A percentile compares a stretch with the other conserved stretches of the same genome.
phyloP scores from a whole-genome alignment of 768 basidiomycete genomes.

The Termitomyces sp. region DNA sequence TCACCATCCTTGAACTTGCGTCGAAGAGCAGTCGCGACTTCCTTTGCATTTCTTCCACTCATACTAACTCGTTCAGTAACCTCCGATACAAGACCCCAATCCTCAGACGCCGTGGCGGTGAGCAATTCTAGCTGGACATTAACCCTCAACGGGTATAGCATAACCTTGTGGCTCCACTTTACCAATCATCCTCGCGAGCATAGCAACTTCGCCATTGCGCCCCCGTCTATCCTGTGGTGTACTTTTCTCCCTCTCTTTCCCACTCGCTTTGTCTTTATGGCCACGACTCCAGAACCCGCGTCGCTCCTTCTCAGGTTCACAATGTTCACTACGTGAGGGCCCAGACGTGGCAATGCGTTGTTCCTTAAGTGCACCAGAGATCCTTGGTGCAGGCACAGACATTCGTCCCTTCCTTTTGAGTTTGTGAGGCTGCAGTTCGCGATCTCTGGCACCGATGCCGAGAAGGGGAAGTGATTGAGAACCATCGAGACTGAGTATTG shows the following conservation, averaged over 20 bases:
- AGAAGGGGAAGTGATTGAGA: slow-evolving; percentile 46
- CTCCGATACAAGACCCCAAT: slow-evolving; percentile 78
- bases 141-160: slow-evolving; percentile 16
- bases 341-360: slow-evolving; percentile 11
- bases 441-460: slow-evolving; percentile 25
- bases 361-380: slow-evolving; percentile 47
- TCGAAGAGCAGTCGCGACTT: slow-evolving; percentile 76
- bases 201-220: slow-evolving; percentile 9
- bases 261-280: slow-evolving; percentile 30
- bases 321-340: slow-evolving; percentile 28
- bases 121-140: slow-evolving; percentile 62
- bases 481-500: slow-evolving; percentile 29
- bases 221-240: not conserved
- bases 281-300: slow-evolving; percentile 50
- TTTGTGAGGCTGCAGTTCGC: slow-evolving; percentile 17
- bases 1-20: slow-evolving; percentile 88
- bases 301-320: slow-evolving; percentile 37
- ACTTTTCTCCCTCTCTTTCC: slow-evolving; percentile 11
- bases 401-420: slow-evolving; percentile 21
- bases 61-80: slow-evolving; percentile 82
- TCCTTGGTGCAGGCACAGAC: slow-evolving; percentile 41
- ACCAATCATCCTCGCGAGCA: slow-evolving; percentile 17
- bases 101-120: slow-evolving; percentile 75
- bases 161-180: not conserved
- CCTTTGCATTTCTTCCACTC: slow-evolving; percentile 71